Evolutionary conservation across 2,329 filamentous ascomycete species (phyloP).

Genomic region (Monosporascus sp.): DNA sequence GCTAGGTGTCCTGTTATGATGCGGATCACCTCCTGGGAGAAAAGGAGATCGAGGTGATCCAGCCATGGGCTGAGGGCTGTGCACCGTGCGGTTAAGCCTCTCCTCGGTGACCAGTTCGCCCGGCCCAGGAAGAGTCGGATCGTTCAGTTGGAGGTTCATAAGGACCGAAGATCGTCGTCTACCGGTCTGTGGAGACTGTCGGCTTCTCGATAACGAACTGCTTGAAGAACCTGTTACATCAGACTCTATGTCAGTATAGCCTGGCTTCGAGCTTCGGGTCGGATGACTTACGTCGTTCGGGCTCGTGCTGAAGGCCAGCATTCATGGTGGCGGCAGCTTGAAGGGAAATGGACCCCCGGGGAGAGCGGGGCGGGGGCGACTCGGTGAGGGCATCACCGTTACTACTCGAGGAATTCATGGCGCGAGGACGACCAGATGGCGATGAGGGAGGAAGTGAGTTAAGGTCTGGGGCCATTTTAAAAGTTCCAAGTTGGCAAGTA

Average conservation of each 20-base stretch:
- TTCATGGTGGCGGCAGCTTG: constrained; percentile 75
- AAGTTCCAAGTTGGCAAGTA: background rate
- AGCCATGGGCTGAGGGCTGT: constrained; percentile 41
- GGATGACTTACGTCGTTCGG: constrained; percentile 45
- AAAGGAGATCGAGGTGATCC: constrained; percentile 46
- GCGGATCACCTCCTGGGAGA: constrained; percentile 42
- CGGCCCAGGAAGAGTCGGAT: constrained; percentile 60
- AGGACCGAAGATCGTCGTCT: constrained; percentile 64
- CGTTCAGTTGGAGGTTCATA: constrained; percentile 69
- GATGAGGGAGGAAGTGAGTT: constrained; percentile 52
- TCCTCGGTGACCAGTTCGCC: constrained; percentile 60
- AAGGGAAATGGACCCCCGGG: constrained; percentile 55
- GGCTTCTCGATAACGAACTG: constrained; percentile 42
- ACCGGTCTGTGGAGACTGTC: constrained; percentile 41
- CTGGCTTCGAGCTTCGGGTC: background rate
- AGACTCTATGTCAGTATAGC: constrained; percentile 4
- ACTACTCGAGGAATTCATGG: constrained; percentile 28
- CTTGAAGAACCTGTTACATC: constrained; percentile 41
- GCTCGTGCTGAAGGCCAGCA: constrained; percentile 64
- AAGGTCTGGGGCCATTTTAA: constrained; percentile 48
- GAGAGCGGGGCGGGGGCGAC: constrained; percentile 57
- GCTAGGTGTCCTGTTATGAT: constrained; percentile 63
- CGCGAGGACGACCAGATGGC: constrained; percentile 30
- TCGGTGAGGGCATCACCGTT: constrained; percentile 33
- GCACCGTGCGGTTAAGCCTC: constrained; percentile 26